phyloP scores from a whole-genome alignment of 2,329 filamentous ascomycete genomes.

The Xylaria arbuscula region DNA sequence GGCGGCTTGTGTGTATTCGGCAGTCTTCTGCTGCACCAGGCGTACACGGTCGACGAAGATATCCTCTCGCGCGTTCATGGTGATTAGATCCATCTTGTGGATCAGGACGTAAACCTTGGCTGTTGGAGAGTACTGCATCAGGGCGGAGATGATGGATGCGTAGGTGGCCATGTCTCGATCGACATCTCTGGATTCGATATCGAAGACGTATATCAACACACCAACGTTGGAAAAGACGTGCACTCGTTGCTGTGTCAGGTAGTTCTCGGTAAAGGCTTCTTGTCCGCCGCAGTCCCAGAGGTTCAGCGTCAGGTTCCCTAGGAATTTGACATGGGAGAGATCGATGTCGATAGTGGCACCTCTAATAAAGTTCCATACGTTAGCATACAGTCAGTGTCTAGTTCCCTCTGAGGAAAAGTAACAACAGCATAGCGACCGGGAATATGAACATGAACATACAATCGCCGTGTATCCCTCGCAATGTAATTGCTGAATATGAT shows the following conservation, averaged over 20 bases:
- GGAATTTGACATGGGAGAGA: constrained; percentile 97
- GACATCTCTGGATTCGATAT: constrained; percentile 95
- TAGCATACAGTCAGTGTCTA: constrained; percentile 6
- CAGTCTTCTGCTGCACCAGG: constrained; percentile 79
- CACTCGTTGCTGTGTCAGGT: constrained; percentile 91
- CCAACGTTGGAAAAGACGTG: constrained; percentile 98
- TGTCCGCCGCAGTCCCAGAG: constrained; percentile 99
- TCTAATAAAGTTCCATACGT: constrained; percentile 48
- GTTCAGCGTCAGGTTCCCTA: constrained; percentile 96
- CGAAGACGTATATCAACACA: constrained; percentile 98
- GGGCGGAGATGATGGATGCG: constrained; percentile 86
- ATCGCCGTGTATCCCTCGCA: constrained; percentile 89
- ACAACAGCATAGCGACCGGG: not conserved
- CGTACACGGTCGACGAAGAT: constrained; percentile 87
- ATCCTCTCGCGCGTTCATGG: constrained; percentile 78
- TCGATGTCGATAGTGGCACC: constrained; percentile 99
- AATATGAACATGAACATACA: constrained; percentile 61
- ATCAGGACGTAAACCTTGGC: constrained; percentile 94
- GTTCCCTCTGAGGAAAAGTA: not conserved
- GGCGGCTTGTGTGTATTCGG: constrained; percentile 61
- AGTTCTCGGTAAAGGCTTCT: constrained; percentile 99
- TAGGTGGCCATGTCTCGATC: constrained; percentile 94
- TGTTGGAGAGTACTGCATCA: constrained; percentile 82
- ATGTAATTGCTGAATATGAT: constrained; percentile 99
- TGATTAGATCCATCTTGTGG: constrained; percentile 98